Percentiles rank a stretch among this genome's conserved stretches.
These are phyloP conservation scores for Russula ochroleuca DNA, from an alignment of 768 basidiomycete genomes.

Conservation along the genomic window DNA sequence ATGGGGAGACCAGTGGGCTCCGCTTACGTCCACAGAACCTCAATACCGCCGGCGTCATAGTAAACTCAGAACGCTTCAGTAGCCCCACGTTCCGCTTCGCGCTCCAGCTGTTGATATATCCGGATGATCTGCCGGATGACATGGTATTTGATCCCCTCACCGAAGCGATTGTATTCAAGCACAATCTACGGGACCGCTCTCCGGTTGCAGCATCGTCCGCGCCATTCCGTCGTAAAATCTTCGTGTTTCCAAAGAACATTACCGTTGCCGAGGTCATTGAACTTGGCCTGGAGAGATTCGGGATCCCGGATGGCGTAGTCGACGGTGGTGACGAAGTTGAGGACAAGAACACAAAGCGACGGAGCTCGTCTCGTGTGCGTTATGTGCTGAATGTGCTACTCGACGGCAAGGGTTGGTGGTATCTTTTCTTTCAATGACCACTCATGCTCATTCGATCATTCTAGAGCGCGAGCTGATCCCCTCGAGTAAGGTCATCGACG, in stretches of 20 bases:
- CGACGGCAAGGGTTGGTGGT: constrained; percentile 58
- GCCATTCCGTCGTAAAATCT: constrained; percentile 69
- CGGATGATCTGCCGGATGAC: constrained; percentile 88
- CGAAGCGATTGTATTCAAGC: constrained; percentile 89
- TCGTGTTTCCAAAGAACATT: constrained; percentile 89
- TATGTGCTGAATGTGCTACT: constrained; percentile 67
- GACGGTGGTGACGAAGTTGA: constrained; percentile 98
- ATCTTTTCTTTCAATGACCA: neutral
- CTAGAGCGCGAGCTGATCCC: constrained; percentile 75
- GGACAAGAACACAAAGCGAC: constrained; percentile 79
- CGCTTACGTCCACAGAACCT: constrained; percentile 42
- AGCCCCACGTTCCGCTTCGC: constrained; percentile 84
- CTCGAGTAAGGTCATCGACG: constrained; percentile 80
- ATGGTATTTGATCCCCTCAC: constrained; percentile 92
- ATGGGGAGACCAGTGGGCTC: constrained; percentile 32
- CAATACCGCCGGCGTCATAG: constrained; percentile 37
- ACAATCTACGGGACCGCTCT: constrained; percentile 57
- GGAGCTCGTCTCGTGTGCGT: constrained; percentile 72
- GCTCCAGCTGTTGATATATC: constrained; percentile 80
- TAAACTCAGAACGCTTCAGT: constrained; percentile 67
- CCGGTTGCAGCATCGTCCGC: constrained; percentile 42
- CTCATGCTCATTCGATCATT: constrained; percentile 18
- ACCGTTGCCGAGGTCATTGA: constrained; percentile 98
- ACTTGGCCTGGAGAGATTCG: constrained; percentile 85
- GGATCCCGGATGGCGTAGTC: constrained; percentile 94